phyloP scores from a whole-genome alignment of 2,329 filamentous ascomycete genomes.

The Corinectria fuckeliana region DNA sequence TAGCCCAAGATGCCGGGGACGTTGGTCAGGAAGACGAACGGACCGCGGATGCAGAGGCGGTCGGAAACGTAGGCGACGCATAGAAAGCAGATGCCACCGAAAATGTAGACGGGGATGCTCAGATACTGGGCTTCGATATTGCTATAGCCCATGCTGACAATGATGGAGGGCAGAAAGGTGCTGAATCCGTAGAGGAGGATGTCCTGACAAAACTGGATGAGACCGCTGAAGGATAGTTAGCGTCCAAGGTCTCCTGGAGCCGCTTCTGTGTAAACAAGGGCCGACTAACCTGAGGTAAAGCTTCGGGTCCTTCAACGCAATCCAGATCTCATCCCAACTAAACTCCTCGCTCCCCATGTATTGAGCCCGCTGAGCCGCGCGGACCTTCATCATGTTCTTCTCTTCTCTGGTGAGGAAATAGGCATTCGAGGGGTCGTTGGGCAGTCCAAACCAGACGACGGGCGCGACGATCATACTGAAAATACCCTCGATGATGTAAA shows the following conservation, averaged over 20 bases:
- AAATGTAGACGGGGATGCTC: conserved; percentile 63
- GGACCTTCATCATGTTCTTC: conserved; percentile 7
- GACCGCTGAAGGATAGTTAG: conserved; percentile 41
- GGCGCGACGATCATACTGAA: conserved; percentile 3
- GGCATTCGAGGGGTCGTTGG: conserved; percentile 6
- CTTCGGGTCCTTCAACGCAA: conserved; percentile 57
- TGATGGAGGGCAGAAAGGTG: conserved; percentile 63
- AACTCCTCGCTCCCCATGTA: conserved; percentile 59
- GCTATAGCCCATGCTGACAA: conserved; percentile 58
- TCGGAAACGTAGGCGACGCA: conserved; percentile 55
- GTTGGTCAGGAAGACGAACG: conserved; percentile 64
- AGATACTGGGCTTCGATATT: conserved; percentile 59
- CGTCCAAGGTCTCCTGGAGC: no score
- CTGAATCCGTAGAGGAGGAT: conserved; percentile 63
- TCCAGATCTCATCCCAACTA: conserved; percentile 56
- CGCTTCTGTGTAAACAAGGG: no score
- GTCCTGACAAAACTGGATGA: conserved; percentile 59
- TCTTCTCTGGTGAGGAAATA: conserved; percentile 10
- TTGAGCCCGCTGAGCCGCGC: conserved; percentile 2
- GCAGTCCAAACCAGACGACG: conserved; percentile 13
- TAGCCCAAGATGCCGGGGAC: conserved; percentile 57
- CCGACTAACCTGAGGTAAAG: conserved; percentile 52
- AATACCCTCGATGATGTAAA: conserved; percentile 57
- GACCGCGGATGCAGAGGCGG: conserved; percentile 39
- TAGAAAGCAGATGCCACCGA: conserved; percentile 55